Evolutionary conservation across 2,329 filamentous ascomycete genomes (phyloP), one percentile per base, ranked within the genome.

Genomic region (Clonostachys byssicola): DNA sequence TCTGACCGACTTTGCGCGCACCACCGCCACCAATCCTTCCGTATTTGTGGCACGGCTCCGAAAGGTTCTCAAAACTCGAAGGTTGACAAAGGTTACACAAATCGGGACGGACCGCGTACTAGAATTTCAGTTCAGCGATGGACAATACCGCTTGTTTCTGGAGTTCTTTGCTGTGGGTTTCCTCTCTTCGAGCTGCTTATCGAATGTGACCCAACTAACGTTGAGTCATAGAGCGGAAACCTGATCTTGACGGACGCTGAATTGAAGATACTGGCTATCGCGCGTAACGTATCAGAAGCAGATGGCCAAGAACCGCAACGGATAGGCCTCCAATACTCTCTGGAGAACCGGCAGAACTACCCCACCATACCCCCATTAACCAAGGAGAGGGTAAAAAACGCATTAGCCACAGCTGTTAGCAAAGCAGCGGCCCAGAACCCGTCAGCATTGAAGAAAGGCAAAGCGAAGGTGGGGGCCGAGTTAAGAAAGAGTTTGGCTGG

Each of bases 81-180:
- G 92, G 48, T 81, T 96, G 48, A 96, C 92, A 0, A 76, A 80
- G 0, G 81, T 99, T 10, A 72, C 77, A 2, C 94, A 99, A 67
- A 80, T 99, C 44, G 94, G 94, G 43, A 96, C 92, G 3, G 94
- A 99, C 65, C 81, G 94, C 46, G 88, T 99, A 51, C 85, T 99
- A 46, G 90, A 97, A 63, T 83, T 99, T 46, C 80, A 88, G 58
- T 96, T 99, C 63, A 95, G 89, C 56, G 91, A 97, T 72, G 94
- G 94, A 12, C 78, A 85, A 56, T 96, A 95, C 62, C 79, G 86
- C 40, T 67, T 99, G 18, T 96, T 90, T 62, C 73, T 99, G 30
- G 94, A 99, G 68, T 99, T 99, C 71, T 99, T 96, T 63, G 92
- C 94, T 2, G 71, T 73, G 57, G 40, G 61, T 47, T 44, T 14